phyloP scores from a whole-genome alignment of 176 grass and related monocot species.

The Bonia amplexicaulis region DNA sequence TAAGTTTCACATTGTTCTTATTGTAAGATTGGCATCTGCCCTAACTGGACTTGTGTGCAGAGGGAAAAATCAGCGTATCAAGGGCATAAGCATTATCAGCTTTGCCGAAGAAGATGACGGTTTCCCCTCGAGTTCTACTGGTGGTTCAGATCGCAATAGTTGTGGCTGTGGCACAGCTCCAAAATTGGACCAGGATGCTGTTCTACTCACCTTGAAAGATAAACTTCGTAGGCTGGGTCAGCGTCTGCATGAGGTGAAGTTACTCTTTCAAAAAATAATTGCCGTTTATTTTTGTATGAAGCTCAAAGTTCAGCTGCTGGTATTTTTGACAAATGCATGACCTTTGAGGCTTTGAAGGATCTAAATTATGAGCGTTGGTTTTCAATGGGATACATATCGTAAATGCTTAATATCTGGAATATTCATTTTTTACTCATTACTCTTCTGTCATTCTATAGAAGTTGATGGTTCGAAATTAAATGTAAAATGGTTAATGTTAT shows the following conservation, averaged over 20 bases:
- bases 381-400: neutral
- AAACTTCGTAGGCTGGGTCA: conserved; percentile 60
- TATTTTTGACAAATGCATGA: neutral
- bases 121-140: conserved; percentile 35
- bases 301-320: conserved; percentile 10
- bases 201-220: conserved; percentile 54
- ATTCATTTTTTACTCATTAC: neutral
- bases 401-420: neutral
- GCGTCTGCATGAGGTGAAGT: conserved; percentile 57
- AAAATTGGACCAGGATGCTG: conserved; percentile 41
- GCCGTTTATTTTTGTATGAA: neutral
- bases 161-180: conserved; percentile 43
- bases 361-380: conserved; percentile 1
- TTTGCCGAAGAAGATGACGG: conserved; percentile 27
- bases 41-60: conserved; percentile 49
- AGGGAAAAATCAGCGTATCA: conserved; percentile 60
- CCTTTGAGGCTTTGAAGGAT: neutral
- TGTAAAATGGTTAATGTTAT: neutral
- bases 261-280: neutral
- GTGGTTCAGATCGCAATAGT: conserved; percentile 28
- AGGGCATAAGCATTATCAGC: conserved; percentile 37
- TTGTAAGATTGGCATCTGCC: conserved; percentile 15
- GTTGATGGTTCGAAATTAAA: neutral
- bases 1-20: neutral
- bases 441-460: conserved; percentile 1